These are phyloP conservation scores for Aspergillus kassunensis DNA, from an alignment of 495 filamentous ascomycete species.

Conservation along the genomic window DNA sequence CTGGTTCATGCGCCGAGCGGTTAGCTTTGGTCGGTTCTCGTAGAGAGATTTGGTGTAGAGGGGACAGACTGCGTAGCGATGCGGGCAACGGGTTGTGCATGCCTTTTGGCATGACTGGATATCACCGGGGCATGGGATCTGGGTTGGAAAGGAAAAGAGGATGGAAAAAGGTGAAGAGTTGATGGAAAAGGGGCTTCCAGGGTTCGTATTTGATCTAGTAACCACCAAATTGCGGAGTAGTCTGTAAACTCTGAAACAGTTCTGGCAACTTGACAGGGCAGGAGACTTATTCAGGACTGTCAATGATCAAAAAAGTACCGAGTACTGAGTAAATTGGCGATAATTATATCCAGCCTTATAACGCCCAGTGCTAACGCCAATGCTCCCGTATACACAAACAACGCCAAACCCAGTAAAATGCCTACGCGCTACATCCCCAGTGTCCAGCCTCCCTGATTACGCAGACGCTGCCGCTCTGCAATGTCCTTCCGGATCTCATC, in stretches of 20 bases:
- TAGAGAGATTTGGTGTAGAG: background rate
- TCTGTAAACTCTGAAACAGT: no score
- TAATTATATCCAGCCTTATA: no score
- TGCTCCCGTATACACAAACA: background rate
- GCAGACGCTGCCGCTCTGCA: constrained; percentile 74
- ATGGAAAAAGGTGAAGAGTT: background rate
- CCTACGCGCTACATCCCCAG: constrained; percentile 31
- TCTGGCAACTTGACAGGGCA: no score
- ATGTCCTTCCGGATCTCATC: constrained; percentile 80
- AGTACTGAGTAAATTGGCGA: no score
- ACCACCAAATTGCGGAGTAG: no score
- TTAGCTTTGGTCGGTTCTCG: background rate
- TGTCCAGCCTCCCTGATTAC: constrained; percentile 81
- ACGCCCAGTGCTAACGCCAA: constrained; percentile 4
- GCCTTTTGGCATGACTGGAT: constrained; percentile 36
- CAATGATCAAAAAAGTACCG: no score
- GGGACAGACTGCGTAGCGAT: constrained; percentile 49
- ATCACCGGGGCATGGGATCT: background rate
- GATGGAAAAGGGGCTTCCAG: no score
- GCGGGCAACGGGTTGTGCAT: constrained; percentile 60
- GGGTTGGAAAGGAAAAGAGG: no score
- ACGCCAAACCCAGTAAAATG: background rate
- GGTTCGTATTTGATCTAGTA: no score
- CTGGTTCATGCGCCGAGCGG: constrained; percentile 27
- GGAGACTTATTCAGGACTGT: no score